Percentiles rank a stretch among this genome's conserved stretches.
phyloP scores from a whole-genome alignment of 257 asterid genomes.

The Jaltomata sinuosa region DNA sequence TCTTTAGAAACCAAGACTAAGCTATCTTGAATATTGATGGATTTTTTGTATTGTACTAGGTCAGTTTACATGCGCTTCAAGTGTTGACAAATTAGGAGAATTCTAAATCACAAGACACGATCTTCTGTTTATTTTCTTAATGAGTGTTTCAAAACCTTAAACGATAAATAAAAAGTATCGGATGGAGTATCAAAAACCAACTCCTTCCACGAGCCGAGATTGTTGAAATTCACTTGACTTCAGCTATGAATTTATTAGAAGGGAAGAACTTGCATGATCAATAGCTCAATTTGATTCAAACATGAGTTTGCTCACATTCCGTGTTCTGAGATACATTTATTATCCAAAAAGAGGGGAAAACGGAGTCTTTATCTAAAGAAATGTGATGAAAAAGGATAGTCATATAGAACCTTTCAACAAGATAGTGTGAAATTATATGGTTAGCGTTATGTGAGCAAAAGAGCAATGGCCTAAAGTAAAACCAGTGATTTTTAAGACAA shows the following conservation, averaged over 20 bases:
- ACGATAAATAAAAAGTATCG: background rate
- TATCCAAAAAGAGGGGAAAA: too few species aligned
- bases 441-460: too few species aligned
- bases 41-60: background rate
- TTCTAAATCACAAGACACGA: background rate
- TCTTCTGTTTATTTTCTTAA: background rate
- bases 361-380: too few species aligned
- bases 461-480: too few species aligned
- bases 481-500: background rate
- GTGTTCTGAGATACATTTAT: too few species aligned
- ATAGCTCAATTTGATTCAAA: background rate
- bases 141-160: background rate
- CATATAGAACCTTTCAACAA: too few species aligned
- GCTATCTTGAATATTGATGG: background rate
- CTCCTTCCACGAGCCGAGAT: background rate
- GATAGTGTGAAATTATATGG: too few species aligned
- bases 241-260: background rate
- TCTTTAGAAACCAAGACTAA: conserved; percentile 10
- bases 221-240: background rate
- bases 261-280: background rate
- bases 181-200: background rate
- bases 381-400: too few species aligned
- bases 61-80: background rate
- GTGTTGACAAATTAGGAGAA: background rate
- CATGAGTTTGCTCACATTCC: background rate